Base-by-base conservation (phyloP, 2,329 filamentous ascomycete genomes). In the Penicillium sp. region DNA sequence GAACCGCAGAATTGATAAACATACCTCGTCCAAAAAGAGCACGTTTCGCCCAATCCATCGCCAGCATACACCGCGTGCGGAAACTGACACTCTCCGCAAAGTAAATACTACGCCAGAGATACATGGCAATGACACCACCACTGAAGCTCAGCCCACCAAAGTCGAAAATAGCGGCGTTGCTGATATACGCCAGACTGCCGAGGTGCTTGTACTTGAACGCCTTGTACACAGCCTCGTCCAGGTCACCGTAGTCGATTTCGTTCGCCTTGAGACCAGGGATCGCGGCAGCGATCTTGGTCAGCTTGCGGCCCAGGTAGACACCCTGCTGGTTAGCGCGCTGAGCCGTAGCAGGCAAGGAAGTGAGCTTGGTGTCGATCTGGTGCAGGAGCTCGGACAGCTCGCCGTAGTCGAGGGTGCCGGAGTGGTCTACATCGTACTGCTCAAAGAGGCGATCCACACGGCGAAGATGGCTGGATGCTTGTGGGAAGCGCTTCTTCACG, bases 21-120 rank as follows among this genome's bases (percentile, higher is more conserved):
- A 81, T 78, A 97, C 94, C 95, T 88, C 95, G 85, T 66, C 95
- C 95, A 80, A 99, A 99, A 22, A 99, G 77, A 13, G 92, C 91
- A 73, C 96, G 85, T 85, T 98, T 99, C n/a, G 87, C 88, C 95
- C 95, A 99, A 75, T 99, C 95, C 95, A 99, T 97, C 18, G 92
- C 92, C 77, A 99, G 82, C 70, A 99, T 78, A 64, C 92, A 85
- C 62, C 94, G 86, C 27, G 95, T 99, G 66, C 95, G 83, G 60
- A 98, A 84, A 76, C 93, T 97, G 50, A 99, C 95, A 71, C 92
- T 96, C 82, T 99, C 92, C 13, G 95, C 92, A 80, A 99, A 99
- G 78, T 99, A 99, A 14, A 97, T 89, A 64, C 91, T 93, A 62
- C 95, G 83, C 95, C 95, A 99, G 36, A 96, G 86, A 75, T 99